Base-by-base conservation (phyloP, 2,329 filamentous ascomycete genomes). In the Penicillium sp. region DNA sequence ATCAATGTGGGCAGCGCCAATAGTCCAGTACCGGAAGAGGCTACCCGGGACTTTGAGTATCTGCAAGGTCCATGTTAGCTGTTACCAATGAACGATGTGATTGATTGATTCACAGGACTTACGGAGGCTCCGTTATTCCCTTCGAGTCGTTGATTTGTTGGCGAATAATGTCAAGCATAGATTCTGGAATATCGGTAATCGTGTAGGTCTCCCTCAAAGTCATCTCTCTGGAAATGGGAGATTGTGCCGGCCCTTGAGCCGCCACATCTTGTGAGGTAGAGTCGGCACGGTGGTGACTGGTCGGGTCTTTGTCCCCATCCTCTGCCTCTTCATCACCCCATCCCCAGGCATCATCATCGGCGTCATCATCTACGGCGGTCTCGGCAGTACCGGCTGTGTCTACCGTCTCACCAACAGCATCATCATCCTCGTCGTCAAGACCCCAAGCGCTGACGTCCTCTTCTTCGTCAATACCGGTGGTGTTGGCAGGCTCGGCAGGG, bases 201-300 rank as follows among this genome's bases (percentile, higher is more conserved):
- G 84, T 87, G 66, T 95, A 98, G 1, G 80, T 86, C 69, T 98
- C 93, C 52, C 79, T 86, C 39, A 97, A 71, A 0, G 87, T 86
- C 50, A 97, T 72, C 63, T 93, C 86, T 47, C 82, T 76, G 7
- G 74, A 50, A 36, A 56, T 47, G 12, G 46, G 13, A 27, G 48
- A 40, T 46, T 58, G 33, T 18, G 50, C 43, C 38, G 50, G 45
- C 26, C 54, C 52, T 18, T 53, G 51, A 28, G 51, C 57, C 36
- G 61, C 58, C 36, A 54, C 46, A 50, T 67, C 58, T 26, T 58
- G 55, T 5, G 51, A 12, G 26, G 13, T 5, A 33, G 53, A 13
- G 5, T 59, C 38, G 29, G 60, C 46, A 36, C 60, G 51, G 24
- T 53, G 43, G 39, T 60, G 36, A 9, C 43, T 13, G 18, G 46